Base-by-base conservation (phyloP, 2,329 filamentous ascomycete genomes). In the Alternaria postmessia region DNA sequence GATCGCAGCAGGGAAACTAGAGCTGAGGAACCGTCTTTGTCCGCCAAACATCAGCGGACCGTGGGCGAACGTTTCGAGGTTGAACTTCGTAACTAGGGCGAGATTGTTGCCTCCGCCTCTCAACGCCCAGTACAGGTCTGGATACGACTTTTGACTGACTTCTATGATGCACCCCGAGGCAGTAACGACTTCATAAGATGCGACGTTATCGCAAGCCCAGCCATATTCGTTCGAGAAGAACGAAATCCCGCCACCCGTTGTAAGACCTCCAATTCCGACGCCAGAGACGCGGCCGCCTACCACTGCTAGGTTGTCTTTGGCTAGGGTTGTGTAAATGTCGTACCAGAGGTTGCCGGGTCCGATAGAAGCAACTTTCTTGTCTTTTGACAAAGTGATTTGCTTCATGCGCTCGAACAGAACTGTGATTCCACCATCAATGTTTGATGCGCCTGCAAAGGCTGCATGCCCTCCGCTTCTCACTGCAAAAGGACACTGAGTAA, bases 111-210 rank as follows among this genome's bases (percentile, higher is more conserved):
- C 68, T 3, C 72, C 71, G 8, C 78, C 77, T 26, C 76, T 71
- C 7, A 79, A 66, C 1, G 75, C 75, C 56, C 63, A 70, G 66
- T 75, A 80, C 14, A 80, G 75, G 42, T 82, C 80, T 3, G 59
- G 57, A 51, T 81, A 78, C 24, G 76, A 65, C 0, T 54, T 57
- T 5, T 54, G 48, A 22, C 68, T 70, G n/a, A 70, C 76, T 14
- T 66, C 67, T 5, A 67, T 20, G 20, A 66, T 64, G 0, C 63
- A 47, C 0, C 66, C 60, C 0, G 61, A 65, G 1, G 69, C 71
- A 6, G 75, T 77, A 4, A 79, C 75, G 7, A 70, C 57, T 51
- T 80, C 72, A 41, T 66, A 78, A 34, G 70, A 67, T 1, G 66
- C 64, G 6, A 80, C 72, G 16, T 72, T 75, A 53, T 79, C 76